Evolutionary conservation across 768 basidiomycete genomes (phyloP).

Genomic region (Fomitopsis pulvina): DNA sequence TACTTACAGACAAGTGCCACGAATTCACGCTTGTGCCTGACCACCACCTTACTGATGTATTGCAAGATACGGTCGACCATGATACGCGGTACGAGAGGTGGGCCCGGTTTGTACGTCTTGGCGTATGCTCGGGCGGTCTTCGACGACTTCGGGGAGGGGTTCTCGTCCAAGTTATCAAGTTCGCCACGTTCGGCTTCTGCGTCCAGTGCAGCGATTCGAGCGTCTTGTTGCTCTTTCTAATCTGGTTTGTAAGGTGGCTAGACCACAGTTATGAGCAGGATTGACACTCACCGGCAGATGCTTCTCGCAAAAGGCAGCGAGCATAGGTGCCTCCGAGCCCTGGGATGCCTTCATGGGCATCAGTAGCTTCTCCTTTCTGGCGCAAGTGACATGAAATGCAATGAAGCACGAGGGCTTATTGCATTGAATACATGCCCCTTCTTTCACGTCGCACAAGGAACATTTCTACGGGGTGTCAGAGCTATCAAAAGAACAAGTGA

Average conservation of each 20-base stretch:
- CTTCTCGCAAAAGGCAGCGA: conserved; percentile 83
- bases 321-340: conserved; percentile 62
- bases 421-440: conserved; percentile 95
- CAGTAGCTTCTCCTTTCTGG: conserved; percentile 76
- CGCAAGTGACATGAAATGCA: conserved; percentile 94
- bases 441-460: conserved; percentile 48
- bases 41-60: conserved; percentile 63
- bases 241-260: neutral
- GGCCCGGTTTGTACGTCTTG: conserved; percentile 87
- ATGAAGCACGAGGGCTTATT: conserved; percentile 83
- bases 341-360: conserved; percentile 83
- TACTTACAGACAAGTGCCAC: conserved; percentile 78
- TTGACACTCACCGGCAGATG: conserved; percentile 72
- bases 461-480: conserved; percentile 38
- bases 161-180: conserved; percentile 13
- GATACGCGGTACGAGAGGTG: conserved; percentile 83
- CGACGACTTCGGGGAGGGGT: conserved; percentile 29
- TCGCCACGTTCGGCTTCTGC: conserved; percentile 36
- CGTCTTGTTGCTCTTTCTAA: conserved; percentile 66
- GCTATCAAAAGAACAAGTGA: neutral
- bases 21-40: conserved; percentile 75
- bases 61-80: conserved; percentile 74
- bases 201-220: conserved; percentile 47
- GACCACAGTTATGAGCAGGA: neutral
- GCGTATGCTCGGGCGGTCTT: conserved; percentile 89